phyloP scores from a whole-genome alignment of 768 basidiomycete species.

The Mycena haematopus region DNA sequence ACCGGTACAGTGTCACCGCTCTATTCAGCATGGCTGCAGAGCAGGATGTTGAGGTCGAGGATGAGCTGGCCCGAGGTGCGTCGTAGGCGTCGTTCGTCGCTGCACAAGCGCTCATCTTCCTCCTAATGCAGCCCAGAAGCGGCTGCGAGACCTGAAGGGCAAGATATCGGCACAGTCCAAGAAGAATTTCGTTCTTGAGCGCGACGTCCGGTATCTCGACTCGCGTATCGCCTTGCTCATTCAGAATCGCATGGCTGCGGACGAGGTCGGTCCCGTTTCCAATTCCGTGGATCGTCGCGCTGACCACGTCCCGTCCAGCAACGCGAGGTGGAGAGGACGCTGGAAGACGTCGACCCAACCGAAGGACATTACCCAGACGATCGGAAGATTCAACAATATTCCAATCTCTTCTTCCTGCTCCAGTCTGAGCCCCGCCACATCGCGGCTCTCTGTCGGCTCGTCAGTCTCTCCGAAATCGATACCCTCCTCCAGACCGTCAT shows the following conservation, averaged over 20 bases:
- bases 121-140: constrained; percentile 82
- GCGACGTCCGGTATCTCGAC: constrained; percentile 98
- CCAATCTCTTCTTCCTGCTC: constrained; percentile 97
- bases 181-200: constrained; percentile 99
- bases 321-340: constrained; percentile 92
- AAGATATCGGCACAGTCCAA: constrained; percentile 98
- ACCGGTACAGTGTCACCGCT: constrained; percentile 95
- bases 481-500: constrained; percentile 99
- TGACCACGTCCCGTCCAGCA: constrained; percentile 56
- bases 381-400: constrained; percentile 93
- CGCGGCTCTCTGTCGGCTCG: constrained; percentile 94
- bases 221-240: constrained; percentile 96
- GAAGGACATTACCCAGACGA: constrained; percentile 95
- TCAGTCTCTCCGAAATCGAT: constrained; percentile 96
- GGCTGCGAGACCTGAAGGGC: constrained; percentile 92
- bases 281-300: constrained; percentile 6
- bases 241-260: constrained; percentile 96
- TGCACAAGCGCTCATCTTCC: constrained; percentile 11
- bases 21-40: constrained; percentile 98
- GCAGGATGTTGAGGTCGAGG: constrained; percentile 97
- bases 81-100: constrained; percentile 25
- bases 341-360: constrained; percentile 94
- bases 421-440: constrained; percentile 98
- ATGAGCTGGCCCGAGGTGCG: constrained; percentile 92
- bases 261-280: constrained; percentile 67